Evolutionary conservation across 2,329 filamentous ascomycete genomes (phyloP).

Genomic region (Lachnellula hyalina): DNA sequence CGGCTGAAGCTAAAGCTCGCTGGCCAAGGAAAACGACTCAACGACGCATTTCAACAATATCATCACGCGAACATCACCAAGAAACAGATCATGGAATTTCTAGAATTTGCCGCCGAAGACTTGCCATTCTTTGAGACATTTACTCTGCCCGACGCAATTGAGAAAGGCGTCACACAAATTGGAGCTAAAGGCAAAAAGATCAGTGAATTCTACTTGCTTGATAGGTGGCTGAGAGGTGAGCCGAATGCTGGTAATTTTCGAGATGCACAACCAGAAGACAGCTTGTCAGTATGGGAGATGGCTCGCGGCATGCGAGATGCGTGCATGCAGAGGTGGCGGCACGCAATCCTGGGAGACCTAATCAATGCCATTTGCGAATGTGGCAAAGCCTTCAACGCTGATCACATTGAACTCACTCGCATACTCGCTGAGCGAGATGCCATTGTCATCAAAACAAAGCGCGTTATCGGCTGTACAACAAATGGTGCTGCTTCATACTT

Average conservation of each 20-base stretch:
- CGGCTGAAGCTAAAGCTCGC: conserved; percentile 34
- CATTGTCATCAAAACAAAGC: conserved; percentile 44
- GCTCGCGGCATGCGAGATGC: conserved; percentile 31
- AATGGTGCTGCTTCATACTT: conserved; percentile 62
- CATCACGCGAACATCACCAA: conserved; percentile 8
- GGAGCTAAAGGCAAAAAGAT: conserved; percentile 43
- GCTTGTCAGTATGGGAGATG: conserved; percentile 49
- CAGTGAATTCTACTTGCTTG: conserved; percentile 43
- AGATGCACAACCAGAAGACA: conserved; percentile 23
- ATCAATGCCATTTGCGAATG: conserved; percentile 37
- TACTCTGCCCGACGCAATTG: conserved; percentile 37
- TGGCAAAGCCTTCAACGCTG: conserved; percentile 38
- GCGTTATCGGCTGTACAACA: conserved; percentile 66
- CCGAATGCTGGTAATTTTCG: conserved; percentile 41
- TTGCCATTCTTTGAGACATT: conserved; percentile 53
- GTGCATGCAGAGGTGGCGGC: conserved; percentile 39
- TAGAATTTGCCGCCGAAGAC: conserved; percentile 49
- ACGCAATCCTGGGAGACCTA: conserved; percentile 45
- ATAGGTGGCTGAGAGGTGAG: conserved; percentile 45
- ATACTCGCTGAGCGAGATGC: conserved; percentile 41
- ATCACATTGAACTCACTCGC: conserved; percentile 37
- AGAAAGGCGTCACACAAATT: conserved; percentile 41
- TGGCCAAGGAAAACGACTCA: conserved; percentile 24
- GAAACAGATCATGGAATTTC: conserved; percentile 35
- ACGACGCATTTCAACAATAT: conserved; percentile 18